Conservation (phyloP, 1,139 yeast genomes). For the Suhomyces coccinellae region DNA sequence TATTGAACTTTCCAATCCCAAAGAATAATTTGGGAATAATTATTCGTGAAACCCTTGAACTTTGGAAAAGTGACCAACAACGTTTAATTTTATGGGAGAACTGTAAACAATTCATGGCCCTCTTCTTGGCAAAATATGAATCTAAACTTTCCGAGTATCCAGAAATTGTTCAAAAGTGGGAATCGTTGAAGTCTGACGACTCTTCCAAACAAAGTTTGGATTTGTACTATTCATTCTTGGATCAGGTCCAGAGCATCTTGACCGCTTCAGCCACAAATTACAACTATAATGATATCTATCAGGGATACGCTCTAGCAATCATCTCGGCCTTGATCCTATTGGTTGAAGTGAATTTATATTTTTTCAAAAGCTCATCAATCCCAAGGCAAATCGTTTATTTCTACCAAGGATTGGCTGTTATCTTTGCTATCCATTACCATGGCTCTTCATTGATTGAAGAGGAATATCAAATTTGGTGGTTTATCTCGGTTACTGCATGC, state of each 20-base stretch:
- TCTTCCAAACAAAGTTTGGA: constrained; percentile 3
- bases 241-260: constrained; percentile 52
- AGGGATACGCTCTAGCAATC: constrained; percentile 41
- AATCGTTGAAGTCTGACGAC: background rate
- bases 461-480: constrained; percentile 97
- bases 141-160: constrained; percentile 7
- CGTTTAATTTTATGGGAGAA: constrained; percentile 54
- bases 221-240: constrained; percentile 42
- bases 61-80: constrained; percentile 50
- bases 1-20: constrained; percentile 82
- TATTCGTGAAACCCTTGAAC: constrained; percentile 53
- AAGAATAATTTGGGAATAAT: constrained; percentile 80
- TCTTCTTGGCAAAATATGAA: constrained; percentile 30
- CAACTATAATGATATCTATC: constrained; percentile 49
- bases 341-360: constrained; percentile 21
- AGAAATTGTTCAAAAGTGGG: constrained; percentile 17
- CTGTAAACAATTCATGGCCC: constrained; percentile 55
- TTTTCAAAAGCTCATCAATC: constrained; percentile 14
- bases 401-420: constrained; percentile 35
- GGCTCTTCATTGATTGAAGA: constrained; percentile 96
- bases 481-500: constrained; percentile 47
- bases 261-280: constrained; percentile 76
- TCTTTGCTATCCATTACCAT: constrained; percentile 64
- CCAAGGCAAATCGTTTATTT: constrained; percentile 20
- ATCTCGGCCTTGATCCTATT: constrained; percentile 27